These are phyloP conservation scores for Ganoderma lucidum DNA, from an alignment of 1,284 basidiomycete species.

Conservation along the genomic window DNA sequence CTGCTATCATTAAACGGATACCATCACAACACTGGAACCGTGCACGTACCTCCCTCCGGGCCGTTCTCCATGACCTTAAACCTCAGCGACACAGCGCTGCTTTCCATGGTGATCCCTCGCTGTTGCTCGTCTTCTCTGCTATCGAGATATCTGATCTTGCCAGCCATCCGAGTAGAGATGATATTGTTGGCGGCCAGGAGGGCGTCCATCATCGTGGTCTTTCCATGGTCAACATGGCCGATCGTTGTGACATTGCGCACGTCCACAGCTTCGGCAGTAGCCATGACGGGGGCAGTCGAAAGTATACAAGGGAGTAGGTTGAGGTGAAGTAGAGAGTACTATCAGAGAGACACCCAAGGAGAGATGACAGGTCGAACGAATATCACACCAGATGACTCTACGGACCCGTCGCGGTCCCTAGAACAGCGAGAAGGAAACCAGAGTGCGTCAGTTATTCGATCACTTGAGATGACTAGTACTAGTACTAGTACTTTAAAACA, in stretches of 20 bases:
- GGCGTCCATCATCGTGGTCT: slow-evolving; percentile 95
- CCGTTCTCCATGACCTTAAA: slow-evolving; percentile 78
- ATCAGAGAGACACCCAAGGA: not conserved
- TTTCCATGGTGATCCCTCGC: slow-evolving; percentile 99
- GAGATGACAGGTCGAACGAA: not conserved
- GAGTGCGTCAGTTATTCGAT: not conserved
- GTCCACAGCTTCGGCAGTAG: slow-evolving; percentile 57
- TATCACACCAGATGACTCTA: not conserved
- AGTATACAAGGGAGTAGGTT: not conserved
- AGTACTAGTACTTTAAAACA: not conserved
- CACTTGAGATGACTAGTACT: no score
- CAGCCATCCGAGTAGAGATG: slow-evolving; percentile 94
- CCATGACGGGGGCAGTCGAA: slow-evolving; percentile 20
- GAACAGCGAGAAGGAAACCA: not conserved
- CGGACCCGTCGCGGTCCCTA: not conserved
- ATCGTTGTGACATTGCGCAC: slow-evolving; percentile 83
- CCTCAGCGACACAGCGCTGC: slow-evolving; percentile 89
- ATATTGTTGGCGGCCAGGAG: slow-evolving; percentile 98
- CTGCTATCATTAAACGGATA: slow-evolving; percentile 46
- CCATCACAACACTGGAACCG: slow-evolving; percentile 33
- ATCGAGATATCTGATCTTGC: slow-evolving; percentile 96
- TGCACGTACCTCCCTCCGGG: slow-evolving; percentile 50
- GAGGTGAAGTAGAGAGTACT: not conserved
- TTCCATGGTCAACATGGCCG: slow-evolving; percentile 91
- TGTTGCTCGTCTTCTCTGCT: slow-evolving; percentile 98